These are phyloP conservation scores for Jimgerdemannia flammicorona DNA, from an alignment of 192 early-diverging fungal genomes.

Conservation along the genomic window DNA sequence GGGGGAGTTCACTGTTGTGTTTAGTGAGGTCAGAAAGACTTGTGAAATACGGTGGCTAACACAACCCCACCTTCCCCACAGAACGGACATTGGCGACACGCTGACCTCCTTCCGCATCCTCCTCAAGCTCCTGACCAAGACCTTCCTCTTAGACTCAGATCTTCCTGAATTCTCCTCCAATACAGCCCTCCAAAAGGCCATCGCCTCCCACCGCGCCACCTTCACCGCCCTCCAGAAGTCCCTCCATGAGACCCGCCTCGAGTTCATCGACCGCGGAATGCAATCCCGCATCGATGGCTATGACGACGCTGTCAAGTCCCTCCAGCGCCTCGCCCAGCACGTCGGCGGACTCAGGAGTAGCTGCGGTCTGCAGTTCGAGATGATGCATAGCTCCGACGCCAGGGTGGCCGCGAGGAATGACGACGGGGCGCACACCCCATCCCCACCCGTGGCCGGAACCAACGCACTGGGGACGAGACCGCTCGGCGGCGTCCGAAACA, in stretches of 20 bases:
- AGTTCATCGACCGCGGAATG: constrained; percentile 48
- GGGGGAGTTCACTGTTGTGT: no score
- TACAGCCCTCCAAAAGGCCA: constrained; percentile 53
- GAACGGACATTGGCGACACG: constrained; percentile 45
- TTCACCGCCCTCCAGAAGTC: constrained; percentile 55
- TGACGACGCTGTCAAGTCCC: constrained; percentile 45
- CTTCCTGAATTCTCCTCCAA: constrained; percentile 47
- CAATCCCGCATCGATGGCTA: constrained; percentile 38
- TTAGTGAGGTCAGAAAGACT: no score
- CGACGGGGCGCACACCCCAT: not conserved
- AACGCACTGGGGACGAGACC: no score
- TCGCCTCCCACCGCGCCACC: constrained; percentile 56
- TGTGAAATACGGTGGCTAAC: no score
- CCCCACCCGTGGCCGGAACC: not conserved
- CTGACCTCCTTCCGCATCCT: constrained; percentile 55
- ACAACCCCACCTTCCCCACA: constrained; percentile 3
- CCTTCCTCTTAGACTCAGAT: constrained; percentile 57
- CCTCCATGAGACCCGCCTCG: constrained; percentile 53
- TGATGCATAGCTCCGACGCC: constrained; percentile 35
- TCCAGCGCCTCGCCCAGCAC: constrained; percentile 68
- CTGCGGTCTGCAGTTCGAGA: constrained; percentile 63
- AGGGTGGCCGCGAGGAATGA: not conserved
- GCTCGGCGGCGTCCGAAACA: not conserved
- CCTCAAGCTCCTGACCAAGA: constrained; percentile 60
- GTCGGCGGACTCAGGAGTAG: constrained; percentile 66